A percentile compares a stretch with the other conserved stretches of the same genome.
phyloP scores from a whole-genome alignment of 2,329 filamentous ascomycete genomes.

The Didymella pomorum region DNA sequence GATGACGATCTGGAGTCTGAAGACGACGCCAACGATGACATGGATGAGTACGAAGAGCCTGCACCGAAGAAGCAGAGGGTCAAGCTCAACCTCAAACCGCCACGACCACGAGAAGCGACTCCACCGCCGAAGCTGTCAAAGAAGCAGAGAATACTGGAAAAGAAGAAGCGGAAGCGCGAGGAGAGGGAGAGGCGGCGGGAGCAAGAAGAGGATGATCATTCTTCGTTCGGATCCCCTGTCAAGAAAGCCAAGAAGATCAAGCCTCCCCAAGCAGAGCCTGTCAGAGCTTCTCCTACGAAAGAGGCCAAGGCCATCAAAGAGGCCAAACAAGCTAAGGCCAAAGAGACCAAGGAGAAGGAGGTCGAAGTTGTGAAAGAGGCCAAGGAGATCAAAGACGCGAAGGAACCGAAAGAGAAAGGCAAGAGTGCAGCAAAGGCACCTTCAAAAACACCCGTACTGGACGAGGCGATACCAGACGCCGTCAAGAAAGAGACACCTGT shows the following conservation, averaged over 20 bases:
- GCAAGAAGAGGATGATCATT: conserved; percentile 34
- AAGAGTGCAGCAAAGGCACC: conserved; percentile 34
- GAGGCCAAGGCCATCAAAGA: conserved; percentile 23
- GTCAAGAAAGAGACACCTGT: conserved; percentile 37
- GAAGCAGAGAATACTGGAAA: conserved; percentile 33
- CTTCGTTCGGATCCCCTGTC: conserved; percentile 38
- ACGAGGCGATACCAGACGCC: conserved; percentile 39
- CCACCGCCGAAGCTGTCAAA: conserved; percentile 33
- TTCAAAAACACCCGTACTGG: conserved; percentile 37
- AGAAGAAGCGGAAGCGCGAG: conserved; percentile 37
- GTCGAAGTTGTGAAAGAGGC: conserved; percentile 24
- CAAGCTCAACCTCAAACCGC: conserved; percentile 44
- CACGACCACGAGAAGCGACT: conserved; percentile 15
- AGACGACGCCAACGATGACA: conserved; percentile 33
- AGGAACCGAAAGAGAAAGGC: conserved; percentile 34
- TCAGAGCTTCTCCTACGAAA: conserved; percentile 21
- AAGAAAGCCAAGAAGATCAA: conserved; percentile 46
- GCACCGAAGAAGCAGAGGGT: conserved; percentile 42
- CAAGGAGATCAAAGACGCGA: conserved; percentile 30
- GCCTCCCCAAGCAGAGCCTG: conserved; percentile 20
- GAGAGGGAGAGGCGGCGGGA: conserved; percentile 2
- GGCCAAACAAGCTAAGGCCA: not conserved
- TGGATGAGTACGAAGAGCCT: conserved; percentile 53
- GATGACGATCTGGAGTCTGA: conserved; percentile 41
- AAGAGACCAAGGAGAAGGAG: conserved; percentile 23